Percentiles rank a stretch among this genome's conserved stretches.
These are phyloP conservation scores for Diplosphaera chodatii DNA, from an alignment of 139 green algal species.

Conservation along the genomic window DNA sequence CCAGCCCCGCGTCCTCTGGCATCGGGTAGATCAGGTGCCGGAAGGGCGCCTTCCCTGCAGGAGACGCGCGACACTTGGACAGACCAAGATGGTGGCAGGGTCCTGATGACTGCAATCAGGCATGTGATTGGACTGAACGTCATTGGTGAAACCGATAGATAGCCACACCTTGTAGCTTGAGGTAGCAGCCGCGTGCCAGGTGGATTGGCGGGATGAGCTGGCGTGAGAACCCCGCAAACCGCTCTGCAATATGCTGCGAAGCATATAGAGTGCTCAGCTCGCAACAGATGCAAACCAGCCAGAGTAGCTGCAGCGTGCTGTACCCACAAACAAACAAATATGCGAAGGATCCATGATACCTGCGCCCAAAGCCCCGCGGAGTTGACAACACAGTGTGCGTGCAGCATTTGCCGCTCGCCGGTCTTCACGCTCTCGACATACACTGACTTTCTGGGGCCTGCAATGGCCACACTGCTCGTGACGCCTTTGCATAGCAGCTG, in stretches of 20 bases:
- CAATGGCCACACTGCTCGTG: too few relatives aligned
- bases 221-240: slow-evolving; percentile 27
- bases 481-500: too few relatives aligned
- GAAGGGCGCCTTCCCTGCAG: slow-evolving; percentile 47
- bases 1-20: slow-evolving; percentile 72
- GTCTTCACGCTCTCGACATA: slow-evolving; percentile 32
- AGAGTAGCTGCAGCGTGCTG: too few relatives aligned
- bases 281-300: too few relatives aligned
- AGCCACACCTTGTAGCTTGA: slow-evolving; percentile 33
- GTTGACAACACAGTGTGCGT: slow-evolving; percentile 47
- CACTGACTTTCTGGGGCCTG: slow-evolving; percentile 19
- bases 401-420: slow-evolving; percentile 22
- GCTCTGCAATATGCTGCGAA: slow-evolving; percentile 25
- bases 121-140: too few relatives aligned
- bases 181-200: slow-evolving; percentile 62
- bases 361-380: slow-evolving; percentile 42
- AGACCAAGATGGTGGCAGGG: too few relatives aligned
- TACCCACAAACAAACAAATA: too few relatives aligned
- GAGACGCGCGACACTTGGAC: too few relatives aligned
- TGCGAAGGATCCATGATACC: too few relatives aligned
- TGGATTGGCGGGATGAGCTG: slow-evolving; percentile 38
- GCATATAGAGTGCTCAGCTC: too few relatives aligned
- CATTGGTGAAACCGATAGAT: too few relatives aligned
- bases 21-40: slow-evolving; percentile 78
- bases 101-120: too few relatives aligned